Conservation (phyloP, 768 basidiomycete species). For the Boletus sensibilis region DNA sequence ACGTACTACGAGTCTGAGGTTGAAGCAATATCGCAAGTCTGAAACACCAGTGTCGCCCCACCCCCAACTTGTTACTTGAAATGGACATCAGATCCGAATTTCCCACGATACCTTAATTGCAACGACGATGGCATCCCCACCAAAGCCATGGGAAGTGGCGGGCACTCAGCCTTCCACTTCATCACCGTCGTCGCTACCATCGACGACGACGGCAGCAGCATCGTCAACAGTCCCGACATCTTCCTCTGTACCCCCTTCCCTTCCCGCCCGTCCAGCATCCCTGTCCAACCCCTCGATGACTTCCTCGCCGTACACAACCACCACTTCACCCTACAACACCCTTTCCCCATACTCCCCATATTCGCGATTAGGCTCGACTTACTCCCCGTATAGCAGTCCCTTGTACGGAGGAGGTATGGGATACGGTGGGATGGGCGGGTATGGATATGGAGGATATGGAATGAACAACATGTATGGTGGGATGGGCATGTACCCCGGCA, state of each 20-base stretch:
- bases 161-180: conserved; percentile 35
- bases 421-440: conserved; percentile 46
- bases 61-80: too few species aligned
- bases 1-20: too few species aligned
- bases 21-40: too few species aligned
- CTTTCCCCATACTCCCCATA: conserved; percentile 49
- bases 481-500: conserved; percentile 37
- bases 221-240: conserved; percentile 24
- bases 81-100: not conserved
- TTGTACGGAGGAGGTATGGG: conserved; percentile 34
- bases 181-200: conserved; percentile 23
- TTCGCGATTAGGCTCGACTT: conserved; percentile 35
- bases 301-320: conserved; percentile 34
- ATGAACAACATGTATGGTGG: conserved; percentile 49
- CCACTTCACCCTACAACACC: conserved; percentile 44
- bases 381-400: conserved; percentile 35
- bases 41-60: too few species aligned
- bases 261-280: conserved; percentile 65
- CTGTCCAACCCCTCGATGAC: conserved; percentile 42
- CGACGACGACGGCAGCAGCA: conserved; percentile 20
- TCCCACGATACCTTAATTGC: conserved; percentile 17
- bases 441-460: conserved; percentile 47
- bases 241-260: conserved; percentile 38
- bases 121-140: conserved; percentile 71
- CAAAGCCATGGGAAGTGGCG: conserved; percentile 86